Evolutionary conservation across 2,329 filamentous ascomycete genomes (phyloP).

Genomic region (Talaromyces sp.): DNA sequence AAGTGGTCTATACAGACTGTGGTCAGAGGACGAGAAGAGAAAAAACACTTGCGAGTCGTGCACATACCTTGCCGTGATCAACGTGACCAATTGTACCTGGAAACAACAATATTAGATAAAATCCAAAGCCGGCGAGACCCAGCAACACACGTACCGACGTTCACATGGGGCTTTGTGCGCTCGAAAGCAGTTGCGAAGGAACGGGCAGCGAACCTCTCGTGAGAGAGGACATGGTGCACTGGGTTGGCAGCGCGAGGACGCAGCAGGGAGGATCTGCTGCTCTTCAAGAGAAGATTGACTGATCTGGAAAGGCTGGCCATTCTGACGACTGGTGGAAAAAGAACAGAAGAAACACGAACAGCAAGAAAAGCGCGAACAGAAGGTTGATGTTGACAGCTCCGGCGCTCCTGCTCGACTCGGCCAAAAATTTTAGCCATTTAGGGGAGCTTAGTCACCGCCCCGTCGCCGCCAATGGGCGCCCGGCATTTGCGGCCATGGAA

Average conservation of each 20-base stretch:
- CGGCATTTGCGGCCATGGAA: conserved; percentile 19
- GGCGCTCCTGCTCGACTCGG: conserved; percentile 20
- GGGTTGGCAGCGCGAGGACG: conserved; percentile 67
- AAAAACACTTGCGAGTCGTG: conserved; percentile 2
- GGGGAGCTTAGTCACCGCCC: conserved; percentile 31
- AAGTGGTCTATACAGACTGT: conserved; percentile 66
- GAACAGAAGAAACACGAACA: conserved; percentile 7
- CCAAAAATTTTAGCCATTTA: conserved; percentile 31
- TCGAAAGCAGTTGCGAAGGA: conserved; percentile 65
- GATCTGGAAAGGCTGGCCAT: conserved; percentile 81
- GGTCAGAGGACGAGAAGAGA: conserved; percentile 11
- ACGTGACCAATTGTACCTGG: conserved; percentile 95
- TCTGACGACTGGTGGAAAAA: conserved; percentile 38
- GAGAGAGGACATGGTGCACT: conserved; percentile 56
- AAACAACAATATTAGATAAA: conserved; percentile 5
- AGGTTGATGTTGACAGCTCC: conserved; percentile 21
- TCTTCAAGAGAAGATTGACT: conserved; percentile 72
- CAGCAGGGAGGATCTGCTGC: conserved; percentile 69
- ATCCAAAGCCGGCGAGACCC: background rate
- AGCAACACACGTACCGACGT: conserved; percentile 65
- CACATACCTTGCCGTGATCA: conserved; percentile 91
- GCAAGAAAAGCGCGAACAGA: conserved; percentile 12
- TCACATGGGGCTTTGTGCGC: conserved; percentile 94
- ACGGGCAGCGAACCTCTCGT: conserved; percentile 43
- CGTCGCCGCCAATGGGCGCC: conserved; percentile 24